Conservation (phyloP, 169 alveolate species). For the Plasmodium cynomolgi region DNA sequence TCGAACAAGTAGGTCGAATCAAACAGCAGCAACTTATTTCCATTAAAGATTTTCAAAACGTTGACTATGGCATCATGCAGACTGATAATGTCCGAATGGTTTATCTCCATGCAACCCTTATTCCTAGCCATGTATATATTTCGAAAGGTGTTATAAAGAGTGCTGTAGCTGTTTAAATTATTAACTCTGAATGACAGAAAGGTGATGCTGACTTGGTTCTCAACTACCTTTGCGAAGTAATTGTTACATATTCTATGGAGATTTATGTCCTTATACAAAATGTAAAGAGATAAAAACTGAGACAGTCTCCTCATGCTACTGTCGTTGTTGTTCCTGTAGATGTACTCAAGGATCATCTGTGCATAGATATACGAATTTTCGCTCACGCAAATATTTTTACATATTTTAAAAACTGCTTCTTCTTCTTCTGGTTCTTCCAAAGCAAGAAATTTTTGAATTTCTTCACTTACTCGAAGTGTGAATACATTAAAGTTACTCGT, state of each 20-base stretch:
- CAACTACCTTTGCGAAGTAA: slow-evolving; percentile 29
- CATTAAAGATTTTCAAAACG: slow-evolving; percentile 31
- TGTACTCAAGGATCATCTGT: slow-evolving; percentile 90
- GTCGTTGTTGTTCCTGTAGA: slow-evolving; percentile 90
- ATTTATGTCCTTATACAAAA: slow-evolving; percentile 58
- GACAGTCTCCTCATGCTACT: slow-evolving; percentile 91
- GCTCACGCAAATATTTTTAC: slow-evolving; percentile 86
- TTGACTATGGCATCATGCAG: slow-evolving; percentile 30
- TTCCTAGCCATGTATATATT: slow-evolving; percentile 69
- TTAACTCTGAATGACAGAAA: slow-evolving; percentile 42
- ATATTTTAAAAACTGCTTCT: slow-evolving; percentile 76
- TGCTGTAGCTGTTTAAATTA: slow-evolving; percentile 31
- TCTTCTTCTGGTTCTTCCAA: slow-evolving; percentile 86
- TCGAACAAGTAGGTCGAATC: slow-evolving; percentile 62
- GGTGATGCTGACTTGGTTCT: slow-evolving; percentile 66
- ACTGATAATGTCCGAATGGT: slow-evolving; percentile 32
- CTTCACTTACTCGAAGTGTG: slow-evolving; percentile 90
- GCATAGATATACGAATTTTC: slow-evolving; percentile 93
- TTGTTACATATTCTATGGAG: slow-evolving; percentile 45
- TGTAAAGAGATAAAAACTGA: slow-evolving; percentile 81
- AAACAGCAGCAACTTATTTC: slow-evolving; percentile 37
- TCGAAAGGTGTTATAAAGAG: slow-evolving; percentile 38
- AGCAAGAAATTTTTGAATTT: slow-evolving; percentile 86
- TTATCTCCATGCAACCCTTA: slow-evolving; percentile 66
- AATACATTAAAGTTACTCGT: slow-evolving; percentile 92